phyloP scores from a whole-genome alignment of 805 yeast genomes.

The Candida krabiensis region DNA sequence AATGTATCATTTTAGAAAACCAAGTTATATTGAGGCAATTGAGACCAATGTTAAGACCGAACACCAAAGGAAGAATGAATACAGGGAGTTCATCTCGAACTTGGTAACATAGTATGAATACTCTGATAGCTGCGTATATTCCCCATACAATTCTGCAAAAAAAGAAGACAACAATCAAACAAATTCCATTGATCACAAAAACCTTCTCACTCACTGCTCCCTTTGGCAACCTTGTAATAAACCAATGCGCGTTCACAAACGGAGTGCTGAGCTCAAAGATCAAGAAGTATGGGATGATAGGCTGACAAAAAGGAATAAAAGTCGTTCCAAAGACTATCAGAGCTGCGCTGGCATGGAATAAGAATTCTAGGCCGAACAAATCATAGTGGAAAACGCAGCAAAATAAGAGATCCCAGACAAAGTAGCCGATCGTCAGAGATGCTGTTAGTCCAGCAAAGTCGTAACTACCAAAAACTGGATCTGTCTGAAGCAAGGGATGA shows the following conservation, averaged over 20 bases:
- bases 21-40: slow-evolving; percentile 74
- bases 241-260: slow-evolving; percentile 94
- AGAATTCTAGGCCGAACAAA: slow-evolving; percentile 78
- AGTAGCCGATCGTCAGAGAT: slow-evolving; percentile 79
- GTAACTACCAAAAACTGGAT: slow-evolving; percentile 65
- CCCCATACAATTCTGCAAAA: slow-evolving; percentile 85
- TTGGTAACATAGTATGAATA: slow-evolving; percentile 45
- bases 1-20: slow-evolving; percentile 82
- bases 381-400: slow-evolving; percentile 58
- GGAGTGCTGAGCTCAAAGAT: slow-evolving; percentile 90
- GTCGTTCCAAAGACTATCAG: slow-evolving; percentile 66
- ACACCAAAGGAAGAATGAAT: slow-evolving; percentile 48
- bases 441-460: slow-evolving; percentile 76
- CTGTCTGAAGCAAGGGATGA: slow-evolving; percentile 47
- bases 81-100: slow-evolving; percentile 42
- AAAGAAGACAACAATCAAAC: slow-evolving; percentile 71
- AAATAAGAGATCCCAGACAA: slow-evolving; percentile 82
- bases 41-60: slow-evolving; percentile 60
- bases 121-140: slow-evolving; percentile 63
- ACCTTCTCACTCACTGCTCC: slow-evolving; percentile 57
- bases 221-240: slow-evolving; percentile 71
- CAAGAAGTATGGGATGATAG: slow-evolving; percentile 80
- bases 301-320: slow-evolving; percentile 71
- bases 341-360: slow-evolving; percentile 83
- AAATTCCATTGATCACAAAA: slow-evolving; percentile 67